Conservation (phyloP, 345 rosid species). For the Lagerstroemia speciosa region DNA sequence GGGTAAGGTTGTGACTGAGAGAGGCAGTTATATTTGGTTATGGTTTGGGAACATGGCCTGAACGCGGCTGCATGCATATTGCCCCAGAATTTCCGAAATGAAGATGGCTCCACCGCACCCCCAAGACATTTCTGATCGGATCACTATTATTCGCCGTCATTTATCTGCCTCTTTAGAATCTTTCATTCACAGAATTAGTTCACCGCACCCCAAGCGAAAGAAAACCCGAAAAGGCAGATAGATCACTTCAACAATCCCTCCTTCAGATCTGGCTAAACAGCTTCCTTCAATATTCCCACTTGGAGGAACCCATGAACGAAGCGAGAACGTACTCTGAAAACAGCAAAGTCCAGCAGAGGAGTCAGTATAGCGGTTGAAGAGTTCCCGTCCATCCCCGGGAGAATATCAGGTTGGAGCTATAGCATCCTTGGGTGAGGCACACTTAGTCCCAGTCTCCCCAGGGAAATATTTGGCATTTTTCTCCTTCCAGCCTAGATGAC, state of each 20-base stretch:
- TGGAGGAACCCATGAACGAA: neutral
- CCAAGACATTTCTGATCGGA: conserved; percentile 1
- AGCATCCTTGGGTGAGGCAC: too few relatives aligned
- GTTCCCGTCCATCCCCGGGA: too few relatives aligned
- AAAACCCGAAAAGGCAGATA: neutral
- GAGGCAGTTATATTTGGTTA: conserved; percentile 12
- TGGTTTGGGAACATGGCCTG: conserved; percentile 5
- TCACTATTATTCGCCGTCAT: conserved; percentile 13
- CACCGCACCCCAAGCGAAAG: neutral
- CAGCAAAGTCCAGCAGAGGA: neutral
- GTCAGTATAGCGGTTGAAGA: too few relatives aligned
- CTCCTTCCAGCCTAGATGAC: too few relatives aligned
- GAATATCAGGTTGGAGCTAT: too few relatives aligned
- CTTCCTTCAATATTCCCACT: neutral
- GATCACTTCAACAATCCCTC: neutral
- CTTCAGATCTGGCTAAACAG: neutral
- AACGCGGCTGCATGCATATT: conserved; percentile 10
- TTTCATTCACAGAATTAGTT: neutral
- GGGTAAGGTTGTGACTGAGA: conserved; percentile 11
- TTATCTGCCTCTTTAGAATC: neutral
- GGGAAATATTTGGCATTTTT: too few relatives aligned
- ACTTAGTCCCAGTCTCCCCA: too few relatives aligned
- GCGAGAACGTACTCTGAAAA: neutral
- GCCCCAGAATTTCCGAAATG: conserved; percentile 13
- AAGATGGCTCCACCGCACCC: conserved; percentile 9